Percentiles rank a stretch among this genome's conserved stretches.
These are phyloP conservation scores for Ophiostoma ulmi DNA, from an alignment of 2,329 filamentous ascomycete genomes.

Conservation along the genomic window DNA sequence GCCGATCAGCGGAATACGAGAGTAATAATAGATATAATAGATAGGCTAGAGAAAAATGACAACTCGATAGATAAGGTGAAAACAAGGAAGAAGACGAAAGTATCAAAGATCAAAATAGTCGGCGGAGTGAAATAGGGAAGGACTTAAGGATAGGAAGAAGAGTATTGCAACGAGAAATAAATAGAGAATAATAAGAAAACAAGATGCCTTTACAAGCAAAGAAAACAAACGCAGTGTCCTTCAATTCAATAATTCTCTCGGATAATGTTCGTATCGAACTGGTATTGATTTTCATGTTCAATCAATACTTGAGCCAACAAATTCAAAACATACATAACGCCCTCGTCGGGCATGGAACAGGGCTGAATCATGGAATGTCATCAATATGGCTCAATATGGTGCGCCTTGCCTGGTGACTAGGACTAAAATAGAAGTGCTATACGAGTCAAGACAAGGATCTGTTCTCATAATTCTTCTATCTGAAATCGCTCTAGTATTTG, in stretches of 20 bases:
- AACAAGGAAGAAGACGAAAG: not conserved
- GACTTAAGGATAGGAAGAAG: too few species aligned
- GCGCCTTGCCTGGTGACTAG: not conserved
- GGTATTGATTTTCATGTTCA: not conserved
- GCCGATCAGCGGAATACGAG: slow-evolving; percentile 7
- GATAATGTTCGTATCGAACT: not conserved
- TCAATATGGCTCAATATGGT: not conserved
- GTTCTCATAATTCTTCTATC: not conserved
- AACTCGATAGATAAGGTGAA: not conserved
- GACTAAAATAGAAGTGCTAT: slow-evolving; percentile 1
- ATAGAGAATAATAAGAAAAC: not conserved
- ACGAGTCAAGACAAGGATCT: not conserved
- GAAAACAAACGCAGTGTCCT: too few species aligned
- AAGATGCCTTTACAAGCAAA: not conserved
- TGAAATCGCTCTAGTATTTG: not conserved
- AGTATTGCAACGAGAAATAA: not conserved
- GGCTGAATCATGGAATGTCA: not conserved
- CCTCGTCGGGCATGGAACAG: not conserved
- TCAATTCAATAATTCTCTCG: too few species aligned
- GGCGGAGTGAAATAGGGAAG: too few species aligned
- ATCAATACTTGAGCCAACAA: not conserved
- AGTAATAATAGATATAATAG: slow-evolving; percentile 12
- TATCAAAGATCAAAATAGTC: too few species aligned
- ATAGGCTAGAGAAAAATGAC: not conserved
- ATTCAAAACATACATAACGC: not conserved